Base-by-base conservation (phyloP, 306 rosid species). In the Prunus davidiana region DNA sequence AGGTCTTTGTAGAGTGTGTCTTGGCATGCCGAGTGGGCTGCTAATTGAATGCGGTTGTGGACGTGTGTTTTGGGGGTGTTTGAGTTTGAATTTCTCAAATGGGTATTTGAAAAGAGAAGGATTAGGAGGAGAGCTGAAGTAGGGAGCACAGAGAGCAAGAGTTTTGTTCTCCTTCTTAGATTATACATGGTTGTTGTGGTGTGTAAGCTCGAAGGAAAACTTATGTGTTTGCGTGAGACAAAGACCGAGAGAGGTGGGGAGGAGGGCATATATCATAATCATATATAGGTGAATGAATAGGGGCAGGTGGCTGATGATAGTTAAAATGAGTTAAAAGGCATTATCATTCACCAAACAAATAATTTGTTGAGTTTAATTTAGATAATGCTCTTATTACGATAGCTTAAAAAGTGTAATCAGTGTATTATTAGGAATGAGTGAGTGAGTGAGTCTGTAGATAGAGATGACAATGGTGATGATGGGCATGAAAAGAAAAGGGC, bases 1-100 rank as follows among this genome's bases (percentile, higher is more conserved):
- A 90, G 95, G 30, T 82, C 25, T 30, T 83, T 90, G 80, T 90
- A 90, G 30, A 87, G 92, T 60, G 98, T 89, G 78, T 87, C 97
- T 45, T 83, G 49, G 82, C 98, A 94, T 75, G 88, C 72, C 5
- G 90, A 78, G 27, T 81, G 81, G 0, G 91, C 91, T 20, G 19
- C 64, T 25, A 25, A 27, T 14, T 60, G 34, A 25, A 60, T 46
- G 77, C 88, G 90, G 12, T 78, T 83, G 57, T 80, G 82, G 58
- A 67, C 5, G 54, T 83, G 90, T 22, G 68, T 38, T 15, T 58
- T 72, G 19, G 76, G 30, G 72, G 3, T 70, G 16, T n/a, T 60
- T 24, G 64, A 20, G 15, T 56, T 60, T 60, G 64, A 22, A 32
- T 24, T 50, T 25, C 18, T 70, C 27, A 78, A 82, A 34, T 55